Conservation (phyloP, 1,284 basidiomycete genomes). For the Tranzscheliella williamsii region DNA sequence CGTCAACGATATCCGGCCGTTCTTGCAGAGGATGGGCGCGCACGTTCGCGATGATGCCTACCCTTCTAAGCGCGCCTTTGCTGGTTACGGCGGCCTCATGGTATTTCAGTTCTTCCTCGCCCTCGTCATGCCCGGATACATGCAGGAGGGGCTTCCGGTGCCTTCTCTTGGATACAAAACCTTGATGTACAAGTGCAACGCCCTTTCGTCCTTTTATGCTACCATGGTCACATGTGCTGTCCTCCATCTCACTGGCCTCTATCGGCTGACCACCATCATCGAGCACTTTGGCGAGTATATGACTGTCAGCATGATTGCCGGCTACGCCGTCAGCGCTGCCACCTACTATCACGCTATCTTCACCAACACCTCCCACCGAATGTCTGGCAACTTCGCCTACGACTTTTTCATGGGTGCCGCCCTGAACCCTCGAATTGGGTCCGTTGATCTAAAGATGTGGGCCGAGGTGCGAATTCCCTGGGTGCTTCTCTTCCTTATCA, state of each 20-base stretch:
- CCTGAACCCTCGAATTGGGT: slow-evolving; percentile 91
- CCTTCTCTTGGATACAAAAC: slow-evolving; percentile 72
- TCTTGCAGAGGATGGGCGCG: slow-evolving; percentile 78
- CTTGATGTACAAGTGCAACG: slow-evolving; percentile 89
- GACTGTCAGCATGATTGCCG: slow-evolving; percentile 91
- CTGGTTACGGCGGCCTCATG: slow-evolving; percentile 79
- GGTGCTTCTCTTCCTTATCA: slow-evolving; percentile 91
- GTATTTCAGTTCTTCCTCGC: slow-evolving; percentile 87
- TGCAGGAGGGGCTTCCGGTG: slow-evolving; percentile 73
- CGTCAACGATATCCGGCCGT: slow-evolving; percentile 75
- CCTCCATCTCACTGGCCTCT: slow-evolving; percentile 80
- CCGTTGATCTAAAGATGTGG: slow-evolving; percentile 97
- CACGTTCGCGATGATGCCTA: slow-evolving; percentile 87
- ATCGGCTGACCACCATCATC: slow-evolving; percentile 91
- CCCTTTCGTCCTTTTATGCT: slow-evolving; percentile 81
- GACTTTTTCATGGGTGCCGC: slow-evolving; percentile 80
- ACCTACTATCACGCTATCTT: slow-evolving; percentile 58
- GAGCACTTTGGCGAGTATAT: slow-evolving; percentile 96
- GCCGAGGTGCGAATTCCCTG: slow-evolving; percentile 97
- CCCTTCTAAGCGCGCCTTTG: slow-evolving; percentile 77
- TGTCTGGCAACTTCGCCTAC: slow-evolving; percentile 88
- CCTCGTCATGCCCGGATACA: slow-evolving; percentile 84
- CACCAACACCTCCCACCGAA: slow-evolving; percentile 65
- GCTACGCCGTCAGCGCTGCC: slow-evolving; percentile 68
- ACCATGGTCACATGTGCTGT: slow-evolving; percentile 77